Conservation (phyloP, 352 stramenopile genomes). For the Pythium coloratum region DNA sequence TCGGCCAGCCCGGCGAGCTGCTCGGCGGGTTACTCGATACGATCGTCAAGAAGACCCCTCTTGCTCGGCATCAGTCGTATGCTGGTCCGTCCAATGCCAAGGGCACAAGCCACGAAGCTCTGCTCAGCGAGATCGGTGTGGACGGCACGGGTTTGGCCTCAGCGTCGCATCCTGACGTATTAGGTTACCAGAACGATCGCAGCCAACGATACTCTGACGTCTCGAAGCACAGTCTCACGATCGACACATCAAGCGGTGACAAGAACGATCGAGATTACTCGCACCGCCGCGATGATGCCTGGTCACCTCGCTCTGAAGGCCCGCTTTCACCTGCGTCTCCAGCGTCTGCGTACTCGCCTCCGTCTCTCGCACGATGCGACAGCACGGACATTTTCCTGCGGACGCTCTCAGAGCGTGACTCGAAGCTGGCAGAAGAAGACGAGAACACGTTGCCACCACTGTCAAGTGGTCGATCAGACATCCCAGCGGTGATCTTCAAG, state of each 20-base stretch:
- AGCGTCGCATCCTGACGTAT: not conserved
- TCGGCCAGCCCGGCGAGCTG: constrained; percentile 62
- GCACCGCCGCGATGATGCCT: constrained; percentile 28
- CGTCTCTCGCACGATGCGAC: constrained; percentile 60
- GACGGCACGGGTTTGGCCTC: not conserved
- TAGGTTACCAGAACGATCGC: constrained; percentile 21
- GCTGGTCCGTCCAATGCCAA: constrained; percentile 8
- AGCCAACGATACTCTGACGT: constrained; percentile 22
- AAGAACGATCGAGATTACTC: constrained; percentile 9
- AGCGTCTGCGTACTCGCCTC: constrained; percentile 56
- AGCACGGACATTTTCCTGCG: constrained; percentile 76
- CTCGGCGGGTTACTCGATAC: constrained; percentile 71
- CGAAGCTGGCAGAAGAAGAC: constrained; percentile 58
- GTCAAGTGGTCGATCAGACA: constrained; percentile 31
- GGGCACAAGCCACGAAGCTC: constrained; percentile 37
- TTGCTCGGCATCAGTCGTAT: constrained; percentile 34
- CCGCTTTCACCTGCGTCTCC: constrained; percentile 55
- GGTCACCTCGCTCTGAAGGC: constrained; percentile 65
- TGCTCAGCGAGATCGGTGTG: constrained; percentile 17
- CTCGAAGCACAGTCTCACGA: constrained; percentile 42
- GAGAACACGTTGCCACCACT: constrained; percentile 37
- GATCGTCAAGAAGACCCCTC: constrained; percentile 60
- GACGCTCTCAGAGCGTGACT: constrained; percentile 70
- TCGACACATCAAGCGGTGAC: constrained; percentile 41
- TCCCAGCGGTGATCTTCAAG: constrained; percentile 89